Evolutionary conservation across 2,329 filamentous ascomycete species (phyloP).

Genomic region (Nigrospora oryzae): DNA sequence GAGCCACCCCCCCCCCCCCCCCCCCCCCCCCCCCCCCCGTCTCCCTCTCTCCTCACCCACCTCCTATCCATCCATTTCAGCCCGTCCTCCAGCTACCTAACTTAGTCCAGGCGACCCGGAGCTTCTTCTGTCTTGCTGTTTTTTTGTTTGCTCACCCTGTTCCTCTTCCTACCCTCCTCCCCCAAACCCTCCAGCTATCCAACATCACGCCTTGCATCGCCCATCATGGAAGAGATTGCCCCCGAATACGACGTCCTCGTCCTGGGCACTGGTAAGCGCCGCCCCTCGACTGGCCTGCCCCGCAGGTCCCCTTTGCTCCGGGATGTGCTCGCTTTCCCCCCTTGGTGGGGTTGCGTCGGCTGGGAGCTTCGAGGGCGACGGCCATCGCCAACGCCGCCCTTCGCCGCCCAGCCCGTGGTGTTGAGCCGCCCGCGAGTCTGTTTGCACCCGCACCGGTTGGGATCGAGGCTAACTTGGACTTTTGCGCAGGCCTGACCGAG

Average conservation of each 20-base stretch:
- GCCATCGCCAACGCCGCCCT: no score
- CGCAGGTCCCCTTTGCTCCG: slow-evolving; percentile 18
- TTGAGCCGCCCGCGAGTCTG: no score
- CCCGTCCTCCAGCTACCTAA: no score
- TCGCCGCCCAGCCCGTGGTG: no score
- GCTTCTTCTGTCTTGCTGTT: background rate
- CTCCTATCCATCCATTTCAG: no score
- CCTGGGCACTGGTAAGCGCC: slow-evolving; percentile 80
- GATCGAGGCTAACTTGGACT: no score
- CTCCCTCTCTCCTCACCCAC: no score
- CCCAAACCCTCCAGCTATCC: slow-evolving; percentile 19
- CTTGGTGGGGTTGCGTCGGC: slow-evolving; percentile 5
- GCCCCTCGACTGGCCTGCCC: slow-evolving; percentile 15
- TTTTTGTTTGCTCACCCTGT: slow-evolving; percentile 7
- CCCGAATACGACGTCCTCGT: slow-evolving; percentile 98
- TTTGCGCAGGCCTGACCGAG: slow-evolving; percentile 75
- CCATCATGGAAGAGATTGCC: slow-evolving; percentile 91
- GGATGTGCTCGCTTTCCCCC: slow-evolving; percentile 3
- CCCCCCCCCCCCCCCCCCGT: no score
- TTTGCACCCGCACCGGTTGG: no score
- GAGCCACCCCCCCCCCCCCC: no score
- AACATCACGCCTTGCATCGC: slow-evolving; percentile 13
- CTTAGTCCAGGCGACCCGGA: background rate
- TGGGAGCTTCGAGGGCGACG: no score
- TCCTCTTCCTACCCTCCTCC: slow-evolving; percentile 7